These are phyloP conservation scores for Fusarium aywerte DNA, from an alignment of 2,329 filamentous ascomycete species.

Conservation along the genomic window DNA sequence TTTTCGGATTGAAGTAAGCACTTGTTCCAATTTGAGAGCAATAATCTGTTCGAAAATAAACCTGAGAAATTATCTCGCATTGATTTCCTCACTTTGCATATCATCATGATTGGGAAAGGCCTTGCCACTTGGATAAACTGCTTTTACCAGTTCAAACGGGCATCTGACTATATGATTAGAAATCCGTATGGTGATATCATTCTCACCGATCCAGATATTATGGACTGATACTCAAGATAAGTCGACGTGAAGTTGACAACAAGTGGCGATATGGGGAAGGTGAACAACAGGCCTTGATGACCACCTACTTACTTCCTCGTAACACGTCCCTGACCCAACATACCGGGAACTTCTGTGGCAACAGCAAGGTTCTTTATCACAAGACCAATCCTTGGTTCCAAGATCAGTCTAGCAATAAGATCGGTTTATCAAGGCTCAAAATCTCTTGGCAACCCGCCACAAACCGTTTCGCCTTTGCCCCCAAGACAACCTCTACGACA, in stretches of 20 bases:
- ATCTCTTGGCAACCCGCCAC: not conserved
- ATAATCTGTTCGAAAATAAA: too few species aligned
- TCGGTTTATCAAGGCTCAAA: constrained; percentile 13
- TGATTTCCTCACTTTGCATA: too few species aligned
- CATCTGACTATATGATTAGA: not conserved
- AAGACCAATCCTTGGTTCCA: not conserved
- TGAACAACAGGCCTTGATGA: constrained; percentile 2
- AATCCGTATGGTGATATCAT: not conserved
- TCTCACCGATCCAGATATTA: not conserved
- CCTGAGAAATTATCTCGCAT: too few species aligned
- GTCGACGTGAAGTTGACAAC: not conserved
- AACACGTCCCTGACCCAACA: not conserved
- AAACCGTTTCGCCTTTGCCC: not conserved
- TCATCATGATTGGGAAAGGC: too few species aligned
- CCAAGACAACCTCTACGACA: too few species aligned
- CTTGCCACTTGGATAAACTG: too few species aligned
- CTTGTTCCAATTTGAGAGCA: too few species aligned
- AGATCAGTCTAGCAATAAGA: not conserved
- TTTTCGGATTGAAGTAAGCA: too few species aligned
- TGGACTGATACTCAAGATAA: not conserved
- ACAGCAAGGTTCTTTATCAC: not conserved
- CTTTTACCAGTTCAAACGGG: too few species aligned
- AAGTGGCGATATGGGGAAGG: constrained; percentile 1
- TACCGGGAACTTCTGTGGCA: constrained; percentile 13
- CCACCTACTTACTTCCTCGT: not conserved